phyloP scores from a whole-genome alignment of 2,329 filamentous ascomycete species.

The Phyllosticta capitalensis region DNA sequence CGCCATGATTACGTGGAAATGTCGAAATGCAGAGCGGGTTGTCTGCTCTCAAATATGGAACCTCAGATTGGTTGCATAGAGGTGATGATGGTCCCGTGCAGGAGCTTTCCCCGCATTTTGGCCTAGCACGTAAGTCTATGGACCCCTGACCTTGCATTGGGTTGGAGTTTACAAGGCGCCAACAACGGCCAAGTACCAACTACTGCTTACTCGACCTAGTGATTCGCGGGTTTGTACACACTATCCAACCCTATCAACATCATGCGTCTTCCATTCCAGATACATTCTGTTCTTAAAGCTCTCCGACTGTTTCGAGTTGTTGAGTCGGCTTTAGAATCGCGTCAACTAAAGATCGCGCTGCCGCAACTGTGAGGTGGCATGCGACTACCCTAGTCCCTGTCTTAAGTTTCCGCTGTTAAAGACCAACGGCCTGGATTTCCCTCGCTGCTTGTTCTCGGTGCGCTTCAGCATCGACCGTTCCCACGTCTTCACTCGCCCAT shows the following conservation, averaged over 20 bases:
- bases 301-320: not conserved
- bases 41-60: not conserved
- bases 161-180: not conserved
- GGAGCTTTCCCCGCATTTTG: slow-evolving; percentile 7
- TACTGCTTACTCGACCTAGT: not conserved
- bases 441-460: slow-evolving; percentile 53
- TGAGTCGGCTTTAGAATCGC: not conserved
- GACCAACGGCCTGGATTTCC: slow-evolving; percentile 29
- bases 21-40: not conserved
- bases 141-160: not conserved
- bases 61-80: not conserved
- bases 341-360: not conserved
- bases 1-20: not conserved
- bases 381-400: not conserved
- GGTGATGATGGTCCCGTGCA: not conserved
- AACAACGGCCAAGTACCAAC: not conserved
- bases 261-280: not conserved
- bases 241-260: not conserved
- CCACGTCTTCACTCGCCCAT: not conserved
- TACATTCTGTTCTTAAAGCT: not conserved
- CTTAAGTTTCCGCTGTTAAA: not conserved
- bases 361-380: not conserved
- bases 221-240: not conserved
- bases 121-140: not conserved
- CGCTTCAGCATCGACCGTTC: slow-evolving; percentile 28